These are phyloP conservation scores for Martensiomyces pterosporus DNA, from an alignment of 192 early-diverging fungal genomes.

Conservation along the genomic window DNA sequence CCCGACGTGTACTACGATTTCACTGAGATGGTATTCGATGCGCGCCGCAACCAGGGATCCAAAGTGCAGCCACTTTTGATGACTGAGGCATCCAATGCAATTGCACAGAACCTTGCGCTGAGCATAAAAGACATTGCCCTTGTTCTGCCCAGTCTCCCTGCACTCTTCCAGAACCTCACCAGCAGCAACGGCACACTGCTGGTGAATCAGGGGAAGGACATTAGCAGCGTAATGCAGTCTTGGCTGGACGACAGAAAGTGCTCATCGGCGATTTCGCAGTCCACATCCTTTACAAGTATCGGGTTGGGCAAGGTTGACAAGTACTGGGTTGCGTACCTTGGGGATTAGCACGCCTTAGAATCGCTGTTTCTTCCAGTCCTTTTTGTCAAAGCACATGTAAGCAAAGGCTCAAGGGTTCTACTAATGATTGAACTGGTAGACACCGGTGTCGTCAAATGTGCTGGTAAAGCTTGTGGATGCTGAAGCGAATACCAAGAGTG, in stretches of 20 bases:
- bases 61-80: slow-evolving; percentile 3
- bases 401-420: too few species aligned
- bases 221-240: not conserved
- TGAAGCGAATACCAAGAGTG: too few species aligned
- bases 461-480: too few species aligned
- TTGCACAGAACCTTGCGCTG: slow-evolving; percentile 4
- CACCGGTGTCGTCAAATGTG: too few species aligned
- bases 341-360: not conserved
- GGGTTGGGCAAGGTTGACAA: slow-evolving; percentile 6
- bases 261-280: not conserved
- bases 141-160: not conserved
- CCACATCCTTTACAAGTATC: not conserved
- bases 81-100: not conserved
- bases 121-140: not conserved
- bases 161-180: not conserved
- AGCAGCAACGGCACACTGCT: not conserved
- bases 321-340: slow-evolving; percentile 12
- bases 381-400: too few species aligned
- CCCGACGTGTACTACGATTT: slow-evolving; percentile 16
- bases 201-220: slow-evolving; percentile 3
- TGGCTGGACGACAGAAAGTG: slow-evolving; percentile 2
- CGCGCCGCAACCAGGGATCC: slow-evolving; percentile 4
- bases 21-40: not conserved
- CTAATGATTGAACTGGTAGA: too few species aligned
- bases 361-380: too few species aligned